These are phyloP conservation scores for Geotrichum carabidarum DNA, from an alignment of 1,139 yeast species.

Conservation along the genomic window DNA sequence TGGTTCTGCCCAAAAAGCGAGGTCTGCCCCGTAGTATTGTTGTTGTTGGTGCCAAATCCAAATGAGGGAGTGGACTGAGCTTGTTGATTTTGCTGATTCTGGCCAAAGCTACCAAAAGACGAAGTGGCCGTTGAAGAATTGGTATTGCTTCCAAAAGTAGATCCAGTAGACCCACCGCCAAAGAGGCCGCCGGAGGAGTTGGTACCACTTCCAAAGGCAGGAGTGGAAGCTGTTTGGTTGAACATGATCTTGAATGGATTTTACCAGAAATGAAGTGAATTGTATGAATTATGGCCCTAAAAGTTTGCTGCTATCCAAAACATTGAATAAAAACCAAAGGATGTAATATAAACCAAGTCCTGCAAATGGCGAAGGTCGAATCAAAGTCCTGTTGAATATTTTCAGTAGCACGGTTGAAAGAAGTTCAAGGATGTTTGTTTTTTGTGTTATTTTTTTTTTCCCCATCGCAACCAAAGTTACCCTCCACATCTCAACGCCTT, in stretches of 20 bases:
- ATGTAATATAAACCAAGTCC: neutral
- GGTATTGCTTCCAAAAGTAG: constrained; percentile 5
- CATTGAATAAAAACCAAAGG: neutral
- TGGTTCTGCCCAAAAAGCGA: constrained; percentile 1
- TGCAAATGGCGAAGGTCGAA: neutral
- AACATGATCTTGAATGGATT: neutral
- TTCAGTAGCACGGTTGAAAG: neutral
- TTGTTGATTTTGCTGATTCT: neutral
- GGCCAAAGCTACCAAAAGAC: neutral
- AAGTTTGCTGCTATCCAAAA: neutral
- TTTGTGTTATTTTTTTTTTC: neutral
- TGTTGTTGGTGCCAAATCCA: neutral
- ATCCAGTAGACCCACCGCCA: constrained; percentile 8
- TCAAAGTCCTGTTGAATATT: neutral
- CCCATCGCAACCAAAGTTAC: constrained; percentile 7
- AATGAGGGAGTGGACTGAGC: neutral
- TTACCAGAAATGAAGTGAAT: neutral
- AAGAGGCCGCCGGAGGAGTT: neutral
- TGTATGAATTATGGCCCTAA: neutral
- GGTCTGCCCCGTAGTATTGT: neutral
- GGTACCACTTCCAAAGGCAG: constrained; percentile 1
- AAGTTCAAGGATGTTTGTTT: neutral
- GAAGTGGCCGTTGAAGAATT: neutral
- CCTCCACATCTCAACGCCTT: constrained; percentile 4
- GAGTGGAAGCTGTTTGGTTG: constrained; percentile 3